A percentile compares a stretch with the other conserved stretches of the same genome.
phyloP scores from a whole-genome alignment of 2,329 filamentous ascomycete species.

The Paramyrothecium roridum region DNA sequence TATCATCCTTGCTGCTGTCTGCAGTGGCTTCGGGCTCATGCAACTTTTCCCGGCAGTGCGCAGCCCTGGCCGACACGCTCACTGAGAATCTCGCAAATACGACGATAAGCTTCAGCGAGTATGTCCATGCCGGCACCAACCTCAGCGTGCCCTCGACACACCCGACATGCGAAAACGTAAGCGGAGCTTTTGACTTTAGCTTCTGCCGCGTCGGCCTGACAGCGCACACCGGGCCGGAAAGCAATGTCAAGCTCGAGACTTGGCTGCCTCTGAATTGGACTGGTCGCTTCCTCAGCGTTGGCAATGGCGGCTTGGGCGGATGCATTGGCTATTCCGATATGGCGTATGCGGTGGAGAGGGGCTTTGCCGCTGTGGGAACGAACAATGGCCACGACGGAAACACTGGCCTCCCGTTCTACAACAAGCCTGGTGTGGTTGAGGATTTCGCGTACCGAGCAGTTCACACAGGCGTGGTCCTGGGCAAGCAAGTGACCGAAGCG shows the following conservation, averaged over 20 bases:
- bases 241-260: slow-evolving; percentile 29
- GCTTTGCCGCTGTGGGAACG: slow-evolving; percentile 45
- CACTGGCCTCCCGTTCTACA: slow-evolving; percentile 21
- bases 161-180: background rate
- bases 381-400: slow-evolving; percentile 51
- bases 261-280: slow-evolving; percentile 46
- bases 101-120: background rate
- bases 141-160: background rate
- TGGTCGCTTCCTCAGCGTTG: slow-evolving; percentile 40
- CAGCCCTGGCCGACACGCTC: background rate
- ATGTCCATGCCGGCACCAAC: background rate
- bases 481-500: slow-evolving; percentile 41
- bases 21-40: background rate
- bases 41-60: background rate
- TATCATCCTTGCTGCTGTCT: background rate
- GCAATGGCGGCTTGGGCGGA: slow-evolving; percentile 46
- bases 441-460: slow-evolving; percentile 33
- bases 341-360: slow-evolving; percentile 37
- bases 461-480: slow-evolving; percentile 45
- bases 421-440: slow-evolving; percentile 30
- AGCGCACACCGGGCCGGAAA: background rate
- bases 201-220: background rate
- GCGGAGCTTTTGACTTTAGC: background rate
- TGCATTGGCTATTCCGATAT: slow-evolving; percentile 47
- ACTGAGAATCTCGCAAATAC: background rate